Percentiles rank a stretch among this genome's conserved stretches.
Evolutionary conservation across 352 stramenopile species (phyloP).

Genomic region (Phytophthora aleatoria): DNA sequence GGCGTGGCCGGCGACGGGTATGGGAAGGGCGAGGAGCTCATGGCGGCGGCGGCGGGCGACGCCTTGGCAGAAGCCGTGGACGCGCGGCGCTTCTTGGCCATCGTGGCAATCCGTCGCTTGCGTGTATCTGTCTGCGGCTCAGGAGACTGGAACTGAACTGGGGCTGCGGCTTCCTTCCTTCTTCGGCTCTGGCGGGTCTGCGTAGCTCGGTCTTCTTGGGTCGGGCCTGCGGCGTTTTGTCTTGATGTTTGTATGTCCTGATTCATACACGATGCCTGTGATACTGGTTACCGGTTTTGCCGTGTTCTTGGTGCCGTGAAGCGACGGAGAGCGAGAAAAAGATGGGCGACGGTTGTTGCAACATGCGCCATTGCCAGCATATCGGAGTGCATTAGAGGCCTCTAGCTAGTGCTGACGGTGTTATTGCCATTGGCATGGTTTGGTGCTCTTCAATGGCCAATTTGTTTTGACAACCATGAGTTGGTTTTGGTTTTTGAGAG

Average conservation of each 20-base stretch:
- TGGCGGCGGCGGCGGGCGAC: constrained; percentile 21
- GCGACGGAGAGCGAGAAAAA: constrained; percentile 15
- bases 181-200: constrained; percentile 26
- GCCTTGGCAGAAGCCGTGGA: constrained; percentile 18
- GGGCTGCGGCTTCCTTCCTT: constrained; percentile 13
- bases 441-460: neutral
- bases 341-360: constrained; percentile 10
- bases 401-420: neutral
- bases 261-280: constrained; percentile 4
- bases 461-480: neutral
- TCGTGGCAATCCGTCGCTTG: constrained; percentile 16
- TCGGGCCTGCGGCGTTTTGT: constrained; percentile 6
- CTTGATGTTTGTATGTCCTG: constrained; percentile 38
- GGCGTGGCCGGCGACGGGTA: constrained; percentile 29
- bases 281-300: constrained; percentile 27
- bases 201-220: constrained; percentile 7
- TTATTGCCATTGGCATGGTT: neutral
- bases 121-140: constrained; percentile 7
- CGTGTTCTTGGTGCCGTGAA: constrained; percentile 10
- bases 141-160: constrained; percentile 29
- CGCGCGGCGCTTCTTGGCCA: constrained; percentile 48
- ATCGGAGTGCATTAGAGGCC: neutral
- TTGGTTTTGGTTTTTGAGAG: neutral
- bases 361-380: neutral
- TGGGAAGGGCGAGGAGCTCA: constrained; percentile 38